Evolutionary conservation across 2,329 filamentous ascomycete species (phyloP), one percentile per base, ranked within the genome.

Genomic region (Diplodia corticola): DNA sequence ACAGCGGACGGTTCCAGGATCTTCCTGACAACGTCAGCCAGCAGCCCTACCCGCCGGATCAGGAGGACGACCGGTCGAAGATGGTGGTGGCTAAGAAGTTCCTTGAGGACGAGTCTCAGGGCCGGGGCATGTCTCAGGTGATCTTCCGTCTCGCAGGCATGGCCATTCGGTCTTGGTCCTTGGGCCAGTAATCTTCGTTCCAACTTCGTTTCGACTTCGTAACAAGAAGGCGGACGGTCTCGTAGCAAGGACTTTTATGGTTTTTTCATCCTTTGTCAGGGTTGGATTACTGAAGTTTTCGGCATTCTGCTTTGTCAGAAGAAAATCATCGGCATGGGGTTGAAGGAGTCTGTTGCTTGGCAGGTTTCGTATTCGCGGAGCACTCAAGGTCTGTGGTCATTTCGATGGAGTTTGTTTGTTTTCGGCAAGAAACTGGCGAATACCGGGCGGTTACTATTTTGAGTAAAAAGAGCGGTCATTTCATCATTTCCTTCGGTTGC

Each of bases 1-100:
- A 93, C 59, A 88, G 90, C 53, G 87, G 88, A 35, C 86, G 88
- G 15, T 74, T 80, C 67, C 75, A 78, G 17, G 79, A 80, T 28
- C 82, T 82, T 69, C 77, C 80, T 9, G 79, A 80, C 63, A 74
- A 77, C 24, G 69, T 80, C 3, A 66, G 71, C 37, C 40, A 54
- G 5, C 68, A 76, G 51, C 64, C 66, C 46, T 67, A 67, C 60
- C 71, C 73, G 59, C 72, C 72, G 30, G 71, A 75, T 63, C 73
- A 74, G 13, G 74, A 77, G 28, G 77, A 72, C 68, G 76, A 77
- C 59, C 54, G 74, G 49, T 80, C 78, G 33, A 82, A 83, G 71
- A 74, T 84, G 33, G 72, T 73, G n/a, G 78, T 84, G 15, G 82
- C 82, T 24, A 81, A 81, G 73, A 74, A 74, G 1, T 83, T 84